These are phyloP conservation scores for Pythium myriotylum DNA, from an alignment of 352 stramenopile genomes.

Conservation along the genomic window DNA sequence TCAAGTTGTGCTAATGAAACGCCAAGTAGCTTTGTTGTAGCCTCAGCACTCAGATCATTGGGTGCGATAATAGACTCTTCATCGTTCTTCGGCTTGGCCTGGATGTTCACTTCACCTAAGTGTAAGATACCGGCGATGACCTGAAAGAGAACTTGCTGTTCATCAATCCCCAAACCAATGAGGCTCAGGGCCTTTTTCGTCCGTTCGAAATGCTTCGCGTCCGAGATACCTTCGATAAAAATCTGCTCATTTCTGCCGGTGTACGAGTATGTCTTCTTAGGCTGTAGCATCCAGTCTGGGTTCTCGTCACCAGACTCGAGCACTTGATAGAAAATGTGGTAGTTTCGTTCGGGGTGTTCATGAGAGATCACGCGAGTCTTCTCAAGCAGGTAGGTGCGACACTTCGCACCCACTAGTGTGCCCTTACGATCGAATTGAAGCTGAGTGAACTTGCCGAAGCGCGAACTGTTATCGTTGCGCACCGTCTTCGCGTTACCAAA, in stretches of 20 bases:
- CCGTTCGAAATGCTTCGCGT: constrained; percentile 68
- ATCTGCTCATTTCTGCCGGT: constrained; percentile 55
- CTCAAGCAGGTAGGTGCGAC: constrained; percentile 92
- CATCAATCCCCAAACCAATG: constrained; percentile 61
- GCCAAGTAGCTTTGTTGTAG: constrained; percentile 59
- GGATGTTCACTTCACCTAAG: constrained; percentile 95
- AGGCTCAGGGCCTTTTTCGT: constrained; percentile 66
- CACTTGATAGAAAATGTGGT: constrained; percentile 86
- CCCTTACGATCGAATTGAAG: constrained; percentile 62
- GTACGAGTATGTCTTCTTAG: constrained; percentile 57
- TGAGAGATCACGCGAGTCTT: constrained; percentile 89
- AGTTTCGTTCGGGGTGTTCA: constrained; percentile 69
- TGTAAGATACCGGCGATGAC: constrained; percentile 94
- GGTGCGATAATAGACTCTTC: constrained; percentile 62
- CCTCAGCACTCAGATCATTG: constrained; percentile 35
- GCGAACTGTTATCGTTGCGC: constrained; percentile 52
- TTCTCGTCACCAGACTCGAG: constrained; percentile 23
- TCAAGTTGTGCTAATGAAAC: constrained; percentile 56
- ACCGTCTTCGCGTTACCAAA: constrained; percentile 77
- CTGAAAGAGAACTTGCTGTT: constrained; percentile 67
- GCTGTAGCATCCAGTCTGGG: constrained; percentile 55
- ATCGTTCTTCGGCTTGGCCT: constrained; percentile 64
- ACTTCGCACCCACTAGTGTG: constrained; percentile 71
- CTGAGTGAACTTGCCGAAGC: constrained; percentile 62
- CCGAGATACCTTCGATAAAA: constrained; percentile 77